Conservation (phyloP, 495 filamentous ascomycete genomes). For the Penicillium desertorum region DNA sequence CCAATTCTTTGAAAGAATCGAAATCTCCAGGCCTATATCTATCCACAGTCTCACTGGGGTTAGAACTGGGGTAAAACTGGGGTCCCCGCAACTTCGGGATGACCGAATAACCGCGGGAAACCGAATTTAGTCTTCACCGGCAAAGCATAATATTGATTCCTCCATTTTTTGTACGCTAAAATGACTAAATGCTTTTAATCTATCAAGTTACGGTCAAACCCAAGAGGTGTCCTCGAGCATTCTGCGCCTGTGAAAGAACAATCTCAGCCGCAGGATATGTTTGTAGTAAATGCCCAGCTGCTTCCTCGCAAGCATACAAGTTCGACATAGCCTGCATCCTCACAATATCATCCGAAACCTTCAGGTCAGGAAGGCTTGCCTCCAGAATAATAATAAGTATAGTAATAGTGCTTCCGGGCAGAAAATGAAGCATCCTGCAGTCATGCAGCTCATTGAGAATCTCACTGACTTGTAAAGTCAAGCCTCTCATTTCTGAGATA, state of each 20-base stretch:
- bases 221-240: slow-evolving; percentile 9
- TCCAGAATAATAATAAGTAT: slow-evolving; percentile 9
- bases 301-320: slow-evolving; percentile 11
- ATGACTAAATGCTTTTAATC: not conserved
- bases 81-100: slow-evolving; percentile 11
- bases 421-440: slow-evolving; percentile 12
- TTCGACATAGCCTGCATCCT: slow-evolving; percentile 12
- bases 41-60: not conserved
- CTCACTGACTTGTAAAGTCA: slow-evolving; percentile 6
- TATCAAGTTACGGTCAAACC: not conserved
- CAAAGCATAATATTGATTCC: not conserved
- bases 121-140: not conserved
- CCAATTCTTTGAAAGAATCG: not conserved
- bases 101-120: not conserved
- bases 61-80: not conserved
- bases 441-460: slow-evolving; percentile 11
- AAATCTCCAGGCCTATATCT: not conserved
- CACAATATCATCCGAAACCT: slow-evolving; percentile 9
- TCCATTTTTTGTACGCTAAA: slow-evolving; percentile 3
- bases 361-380: slow-evolving; percentile 7
- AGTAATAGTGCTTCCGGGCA: slow-evolving; percentile 4
- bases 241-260: slow-evolving; percentile 10
- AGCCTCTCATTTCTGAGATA: slow-evolving; percentile 1
- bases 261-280: slow-evolving; percentile 15
- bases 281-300: slow-evolving; percentile 7